These are phyloP conservation scores for Malus fusca DNA, from an alignment of 306 rosid species.

Conservation along the genomic window DNA sequence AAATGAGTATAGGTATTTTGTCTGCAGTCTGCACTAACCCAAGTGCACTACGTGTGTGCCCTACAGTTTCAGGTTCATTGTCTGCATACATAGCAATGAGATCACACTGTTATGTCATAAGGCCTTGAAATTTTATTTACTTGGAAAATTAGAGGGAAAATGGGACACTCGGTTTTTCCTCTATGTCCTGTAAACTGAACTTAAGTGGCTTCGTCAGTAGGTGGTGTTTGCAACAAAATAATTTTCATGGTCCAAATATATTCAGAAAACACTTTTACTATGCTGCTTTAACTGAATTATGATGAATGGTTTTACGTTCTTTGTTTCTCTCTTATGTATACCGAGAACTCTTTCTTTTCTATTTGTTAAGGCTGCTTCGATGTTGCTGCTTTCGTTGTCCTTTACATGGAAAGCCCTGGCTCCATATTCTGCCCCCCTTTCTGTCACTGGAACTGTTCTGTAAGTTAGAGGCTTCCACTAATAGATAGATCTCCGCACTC, in stretches of 20 bases:
- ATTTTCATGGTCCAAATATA: neutral
- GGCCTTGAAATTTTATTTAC: neutral
- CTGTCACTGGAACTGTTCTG: conserved; percentile 93
- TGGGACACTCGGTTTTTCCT: neutral
- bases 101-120: neutral
- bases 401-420: conserved; percentile 77
- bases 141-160: neutral
- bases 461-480: conserved; percentile 35
- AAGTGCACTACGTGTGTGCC: neutral
- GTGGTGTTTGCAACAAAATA: neutral
- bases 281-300: neutral
- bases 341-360: neutral
- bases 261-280: neutral
- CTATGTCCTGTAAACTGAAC: neutral
- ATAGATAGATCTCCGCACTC: neutral
- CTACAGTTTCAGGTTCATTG: neutral
- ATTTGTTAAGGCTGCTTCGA: conserved; percentile 71
- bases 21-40: neutral
- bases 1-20: neutral
- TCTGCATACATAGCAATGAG: neutral
- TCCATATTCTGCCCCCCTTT: conserved; percentile 74
- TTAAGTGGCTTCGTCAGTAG: neutral
- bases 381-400: conserved; percentile 84
- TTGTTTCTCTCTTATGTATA: neutral
- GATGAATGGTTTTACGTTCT: conserved; percentile 5